Evolutionary conservation across 2,329 filamentous ascomycete species (phyloP), one percentile per base, ranked within the genome.

Genomic region (Penicillium sclerotigenum): DNA sequence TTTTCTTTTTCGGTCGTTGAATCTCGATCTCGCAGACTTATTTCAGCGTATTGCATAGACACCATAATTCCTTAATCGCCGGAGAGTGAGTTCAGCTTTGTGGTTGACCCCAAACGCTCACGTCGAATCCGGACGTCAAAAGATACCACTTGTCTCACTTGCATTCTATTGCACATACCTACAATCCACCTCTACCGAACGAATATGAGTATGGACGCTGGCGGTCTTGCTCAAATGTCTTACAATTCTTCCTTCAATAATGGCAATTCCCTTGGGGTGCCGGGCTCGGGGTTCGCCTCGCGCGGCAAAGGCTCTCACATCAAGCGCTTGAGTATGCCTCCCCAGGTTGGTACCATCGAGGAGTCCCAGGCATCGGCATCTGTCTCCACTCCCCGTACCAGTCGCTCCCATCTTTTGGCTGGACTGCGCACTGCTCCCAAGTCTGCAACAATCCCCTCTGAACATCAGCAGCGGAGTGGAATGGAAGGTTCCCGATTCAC

Each of bases 151-250:
- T 43, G 36, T 51, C 45, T 29, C 34, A 34, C 48, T 47, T 34
- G 50, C 31, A 43, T 42, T 43, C 55, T 56, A 37, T 63, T 71
- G 68, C 69, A 71, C 67, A 70, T 72, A 69, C 58, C 61, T 59
- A 54, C 54, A 57, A 64, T 51, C 59, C 55, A 57, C 58, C 58
- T 49, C 63, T 52, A 55, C 57, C 68, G 58, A 54, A 68, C 55
- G 60, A 70, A 58, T 50, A 65, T 68, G 74, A 75, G 74, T 72
- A 77, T 95, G 88, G 89, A 96, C 93, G 87, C 93, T 85, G 93
- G 93, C 84, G 91, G 91, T 94, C 90, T 96, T 82, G 88, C 91
- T 94, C 91, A 95, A 84, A 97, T 97, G 93, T 90, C 91, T 80
- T 93, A 91, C 82, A 90, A 87, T 76, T 89, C 89, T 75, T 79